Evolutionary conservation across 805 yeast genomes (phyloP), one percentile per base, ranked within the genome.

Genomic region (Candida montana): DNA sequence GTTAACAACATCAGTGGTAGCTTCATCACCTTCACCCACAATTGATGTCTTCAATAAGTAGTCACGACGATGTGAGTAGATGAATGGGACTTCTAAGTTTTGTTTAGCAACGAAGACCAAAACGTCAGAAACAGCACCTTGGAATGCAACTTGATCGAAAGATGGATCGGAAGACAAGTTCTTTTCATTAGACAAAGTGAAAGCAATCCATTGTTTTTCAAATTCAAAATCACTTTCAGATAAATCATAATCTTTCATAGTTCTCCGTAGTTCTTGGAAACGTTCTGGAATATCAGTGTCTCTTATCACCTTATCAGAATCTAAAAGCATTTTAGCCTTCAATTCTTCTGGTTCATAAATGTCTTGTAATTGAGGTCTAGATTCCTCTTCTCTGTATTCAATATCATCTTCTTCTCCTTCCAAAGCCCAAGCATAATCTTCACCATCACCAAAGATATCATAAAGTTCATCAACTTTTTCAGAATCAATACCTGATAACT

Each of bases 401-500:
- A 59, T 68, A 9, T 59, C 79, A n/a, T 68, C 67, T 36, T 77
- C 78, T 64, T 90, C 96, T 23, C 87, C 93, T 56, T 88, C 96
- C 41, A 93, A 69, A 11, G 99, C 99, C 98, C 99, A 93, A 43
- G 87, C 96, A 63, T 93, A 93, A 57, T 91, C 97, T 49, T 81
- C 89, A 39, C 99, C 99, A 61, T 89, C 95, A 50, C 99, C 99
- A 59, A 93, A 93, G 12, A 93, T 87, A 60, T 93, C 99, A 56
- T 81, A 89, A 58, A 93, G 76, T 62, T 91, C 97, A 56, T 88
- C 93, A 49, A 91, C 76, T 59, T 87, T 86, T 54, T 93, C 98
- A 41, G 93, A 82, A 53, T 93, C 96, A 33, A 84, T 66, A 33
- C 73, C 76, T 1, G 82, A 71, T 31, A 78, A 67, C 51, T 77